These are phyloP conservation scores for Mimosa pudica DNA, from an alignment of 306 rosid genomes.

Conservation along the genomic window DNA sequence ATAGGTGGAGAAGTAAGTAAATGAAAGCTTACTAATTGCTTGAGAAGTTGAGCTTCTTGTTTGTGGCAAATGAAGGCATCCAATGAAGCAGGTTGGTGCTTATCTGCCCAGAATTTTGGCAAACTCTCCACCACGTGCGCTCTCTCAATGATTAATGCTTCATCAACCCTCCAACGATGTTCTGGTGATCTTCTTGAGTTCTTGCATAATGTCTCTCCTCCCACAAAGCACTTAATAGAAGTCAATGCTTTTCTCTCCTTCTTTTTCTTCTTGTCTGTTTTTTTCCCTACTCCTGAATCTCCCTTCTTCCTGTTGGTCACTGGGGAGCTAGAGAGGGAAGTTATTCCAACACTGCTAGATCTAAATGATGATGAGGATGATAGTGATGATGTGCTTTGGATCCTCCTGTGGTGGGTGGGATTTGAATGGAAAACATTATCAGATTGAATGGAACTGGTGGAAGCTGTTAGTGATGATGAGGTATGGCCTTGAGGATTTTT, in stretches of 20 bases:
- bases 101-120: slow-evolving; percentile 82
- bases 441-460: not conserved
- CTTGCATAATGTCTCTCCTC: slow-evolving; percentile 47
- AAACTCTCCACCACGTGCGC: slow-evolving; percentile 64
- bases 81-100: slow-evolving; percentile 66
- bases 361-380: not conserved
- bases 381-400: not conserved
- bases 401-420: not conserved
- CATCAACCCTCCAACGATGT: slow-evolving; percentile 39
- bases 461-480: slow-evolving; percentile 1
- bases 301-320: not conserved
- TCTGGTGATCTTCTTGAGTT: slow-evolving; percentile 69
- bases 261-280: slow-evolving; percentile 42
- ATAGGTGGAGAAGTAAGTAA: not conserved
- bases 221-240: slow-evolving; percentile 45
- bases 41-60: slow-evolving; percentile 72
- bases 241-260: slow-evolving; percentile 52
- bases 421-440: not conserved
- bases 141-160: slow-evolving; percentile 60
- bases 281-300: not conserved
- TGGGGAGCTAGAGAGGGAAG: not conserved
- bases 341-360: not conserved
- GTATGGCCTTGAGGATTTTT: slow-evolving; percentile 25
- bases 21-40: slow-evolving; percentile 56
- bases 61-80: slow-evolving; percentile 72